Evolutionary conservation across 176 grass and related monocot species (phyloP).

Genomic region (Juncus effusus): DNA sequence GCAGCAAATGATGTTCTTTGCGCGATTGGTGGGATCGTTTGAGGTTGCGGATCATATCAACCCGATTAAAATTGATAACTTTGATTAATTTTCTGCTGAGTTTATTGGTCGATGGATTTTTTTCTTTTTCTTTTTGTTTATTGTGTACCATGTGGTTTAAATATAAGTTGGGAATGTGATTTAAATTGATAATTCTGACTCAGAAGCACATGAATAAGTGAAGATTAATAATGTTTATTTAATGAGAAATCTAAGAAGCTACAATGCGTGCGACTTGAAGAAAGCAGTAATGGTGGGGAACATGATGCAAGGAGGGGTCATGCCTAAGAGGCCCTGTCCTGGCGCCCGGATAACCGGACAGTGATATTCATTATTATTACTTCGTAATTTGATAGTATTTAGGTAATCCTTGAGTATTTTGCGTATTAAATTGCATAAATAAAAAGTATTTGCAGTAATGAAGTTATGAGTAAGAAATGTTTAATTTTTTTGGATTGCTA

Average conservation of each 20-base stretch:
- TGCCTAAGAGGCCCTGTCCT: slow-evolving; percentile 47
- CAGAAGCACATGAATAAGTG: no score
- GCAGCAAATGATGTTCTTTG: slow-evolving; percentile 76
- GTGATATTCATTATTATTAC: neutral
- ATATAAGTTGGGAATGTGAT: no score
- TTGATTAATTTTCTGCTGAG: slow-evolving; percentile 36
- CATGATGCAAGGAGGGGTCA: slow-evolving; percentile 68
- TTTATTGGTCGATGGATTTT: no score
- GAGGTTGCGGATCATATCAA: slow-evolving; percentile 64
- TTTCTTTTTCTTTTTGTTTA: no score
- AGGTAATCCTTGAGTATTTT: neutral
- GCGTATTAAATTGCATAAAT: neutral
- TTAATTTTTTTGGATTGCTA: no score
- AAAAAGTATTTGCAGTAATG: neutral
- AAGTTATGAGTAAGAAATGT: neutral
- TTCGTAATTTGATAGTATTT: neutral
- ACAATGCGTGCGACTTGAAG: slow-evolving; percentile 66
- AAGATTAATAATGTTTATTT: slow-evolving; percentile 54
- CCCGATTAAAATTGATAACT: slow-evolving; percentile 73
- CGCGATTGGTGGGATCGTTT: slow-evolving; percentile 52
- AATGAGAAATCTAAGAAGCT: slow-evolving; percentile 55
- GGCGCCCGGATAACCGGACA: slow-evolving; percentile 8
- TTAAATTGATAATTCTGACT: no score
- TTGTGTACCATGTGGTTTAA: no score
- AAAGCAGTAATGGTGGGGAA: slow-evolving; percentile 65